Evolutionary conservation across 1,284 basidiomycete species (phyloP), one percentile per base, ranked within the genome.

Genomic region (Clitocybe nebularis): DNA sequence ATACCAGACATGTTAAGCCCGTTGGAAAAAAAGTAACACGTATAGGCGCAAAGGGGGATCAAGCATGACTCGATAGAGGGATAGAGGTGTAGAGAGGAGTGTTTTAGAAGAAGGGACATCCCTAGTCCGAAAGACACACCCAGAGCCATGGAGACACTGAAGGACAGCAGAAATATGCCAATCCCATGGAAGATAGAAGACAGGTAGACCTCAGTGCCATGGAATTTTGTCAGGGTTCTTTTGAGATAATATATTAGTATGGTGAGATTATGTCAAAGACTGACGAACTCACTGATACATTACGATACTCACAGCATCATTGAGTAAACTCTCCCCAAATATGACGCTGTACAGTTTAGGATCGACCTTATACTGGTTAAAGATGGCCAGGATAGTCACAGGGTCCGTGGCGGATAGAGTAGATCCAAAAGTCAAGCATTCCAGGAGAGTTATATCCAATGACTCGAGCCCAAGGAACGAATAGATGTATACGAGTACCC

Each of bases 291-390:
- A 95, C 91, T 99, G 95, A 67, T 98, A 99, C 91, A 99, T 96
- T 67, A 99, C 95, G 71, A 99, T 99, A 72, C 92, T 93, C 55
- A 99, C 95, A 20, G 95, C 95, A 75, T 99, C 95, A 67, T 99
- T 99, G 49, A 99, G 69, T 48, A 99, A 78, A 62, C 87, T 91
- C 67, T 99, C 95, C 23, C 96, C 96, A 61, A 99, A 99, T 56
- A 99, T 99, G 67, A 99, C 82, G 41, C 85, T 89, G 69, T 99
- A 99, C 3, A 99, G 76, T 63, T 98, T 96, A 0, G 96, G 94
- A 64, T 99, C 95, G 47, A 99, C 95, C 64, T 98, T 96, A 71
- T 96, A 91, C 50, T 95, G 91, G 57, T 98, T 94, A 75, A 99
- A 99, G 51, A 99, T 99, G 36, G 95, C 92, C 19, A 99, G 75